phyloP scores from a whole-genome alignment of 2,329 filamentous ascomycete species.

The Pezicula neosporulosa region DNA sequence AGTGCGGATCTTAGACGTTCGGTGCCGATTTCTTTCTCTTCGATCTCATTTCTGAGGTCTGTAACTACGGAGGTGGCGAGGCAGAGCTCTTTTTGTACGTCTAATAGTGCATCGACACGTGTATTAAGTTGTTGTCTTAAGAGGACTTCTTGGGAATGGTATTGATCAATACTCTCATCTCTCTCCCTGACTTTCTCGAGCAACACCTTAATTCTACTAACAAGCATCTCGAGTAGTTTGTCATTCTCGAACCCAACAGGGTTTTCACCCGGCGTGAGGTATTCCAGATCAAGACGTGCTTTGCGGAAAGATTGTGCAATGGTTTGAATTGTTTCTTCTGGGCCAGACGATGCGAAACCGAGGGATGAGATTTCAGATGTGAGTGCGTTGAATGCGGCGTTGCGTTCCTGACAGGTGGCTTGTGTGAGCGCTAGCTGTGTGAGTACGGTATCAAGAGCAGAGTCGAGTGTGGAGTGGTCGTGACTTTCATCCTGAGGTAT shows the following conservation, averaged over 20 bases:
- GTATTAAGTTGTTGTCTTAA: constrained; percentile 54
- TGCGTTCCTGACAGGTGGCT: constrained; percentile 24
- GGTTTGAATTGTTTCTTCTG: constrained; percentile 33
- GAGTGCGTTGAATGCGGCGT: constrained; percentile 47
- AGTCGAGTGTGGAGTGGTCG: constrained; percentile 23
- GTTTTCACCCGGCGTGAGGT: constrained; percentile 57
- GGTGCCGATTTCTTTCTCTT: constrained; percentile 39
- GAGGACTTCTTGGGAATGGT: constrained; percentile 51
- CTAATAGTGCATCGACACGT: constrained; percentile 48
- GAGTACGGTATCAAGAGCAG: constrained; percentile 26
- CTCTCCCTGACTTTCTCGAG: constrained; percentile 41
- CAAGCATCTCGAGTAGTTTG: constrained; percentile 52
- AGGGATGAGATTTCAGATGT: constrained; percentile 42
- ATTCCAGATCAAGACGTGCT: constrained; percentile 59
- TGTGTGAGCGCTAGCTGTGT: constrained; percentile 27
- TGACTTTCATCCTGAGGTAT: constrained; percentile 18
- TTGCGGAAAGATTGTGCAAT: constrained; percentile 49
- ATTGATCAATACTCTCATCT: constrained; percentile 56
- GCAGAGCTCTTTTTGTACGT: constrained; percentile 38
- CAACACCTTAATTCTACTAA: constrained; percentile 46
- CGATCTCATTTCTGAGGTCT: constrained; percentile 17
- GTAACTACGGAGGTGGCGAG: constrained; percentile 10
- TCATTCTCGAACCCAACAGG: constrained; percentile 43
- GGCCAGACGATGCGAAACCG: constrained; percentile 48
- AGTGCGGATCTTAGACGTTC: constrained; percentile 48